These are phyloP conservation scores for Hypericum perforatum DNA, from an alignment of 345 rosid genomes.

Conservation along the genomic window DNA sequence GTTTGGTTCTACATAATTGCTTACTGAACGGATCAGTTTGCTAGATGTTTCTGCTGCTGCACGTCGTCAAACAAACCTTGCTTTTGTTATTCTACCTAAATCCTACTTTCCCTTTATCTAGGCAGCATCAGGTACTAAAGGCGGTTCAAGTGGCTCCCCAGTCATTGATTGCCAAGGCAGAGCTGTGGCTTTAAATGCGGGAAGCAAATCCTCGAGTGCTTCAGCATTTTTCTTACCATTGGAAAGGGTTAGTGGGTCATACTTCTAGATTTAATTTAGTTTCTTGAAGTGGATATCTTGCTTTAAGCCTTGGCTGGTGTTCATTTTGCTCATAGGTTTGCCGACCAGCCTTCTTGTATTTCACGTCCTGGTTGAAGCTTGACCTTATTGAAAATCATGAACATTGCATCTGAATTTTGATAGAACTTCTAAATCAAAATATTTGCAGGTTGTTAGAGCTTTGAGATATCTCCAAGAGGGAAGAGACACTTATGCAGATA, in stretches of 20 bases:
- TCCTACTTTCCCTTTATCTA: constrained; percentile 17
- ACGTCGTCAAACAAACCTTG: neutral
- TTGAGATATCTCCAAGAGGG: constrained; percentile 51
- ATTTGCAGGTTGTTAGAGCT: constrained; percentile 81
- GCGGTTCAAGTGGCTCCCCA: constrained; percentile 99
- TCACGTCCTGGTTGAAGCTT: too few relatives aligned
- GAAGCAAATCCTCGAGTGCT: constrained; percentile 78
- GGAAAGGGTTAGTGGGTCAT: constrained; percentile 48
- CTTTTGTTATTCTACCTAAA: neutral
- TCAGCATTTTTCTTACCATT: constrained; percentile 87
- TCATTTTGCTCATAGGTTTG: too few relatives aligned
- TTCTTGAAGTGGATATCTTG: neutral
- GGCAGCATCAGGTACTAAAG: constrained; percentile 98
- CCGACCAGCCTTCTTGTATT: too few relatives aligned
- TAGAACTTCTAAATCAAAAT: constrained; percentile 2
- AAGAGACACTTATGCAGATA: constrained; percentile 33
- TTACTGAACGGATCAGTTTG: too few relatives aligned
- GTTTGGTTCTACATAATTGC: too few relatives aligned
- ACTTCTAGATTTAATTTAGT: constrained; percentile 2
- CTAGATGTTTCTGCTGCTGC: too few relatives aligned
- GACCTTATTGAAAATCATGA: too few relatives aligned
- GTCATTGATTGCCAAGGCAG: constrained; percentile 92
- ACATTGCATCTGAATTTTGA: too few relatives aligned
- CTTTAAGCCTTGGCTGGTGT: neutral
- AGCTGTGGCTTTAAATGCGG: constrained; percentile 97